These are phyloP conservation scores for Yamagishiella unicocca DNA, from an alignment of 139 green algal species.

Conservation along the genomic window DNA sequence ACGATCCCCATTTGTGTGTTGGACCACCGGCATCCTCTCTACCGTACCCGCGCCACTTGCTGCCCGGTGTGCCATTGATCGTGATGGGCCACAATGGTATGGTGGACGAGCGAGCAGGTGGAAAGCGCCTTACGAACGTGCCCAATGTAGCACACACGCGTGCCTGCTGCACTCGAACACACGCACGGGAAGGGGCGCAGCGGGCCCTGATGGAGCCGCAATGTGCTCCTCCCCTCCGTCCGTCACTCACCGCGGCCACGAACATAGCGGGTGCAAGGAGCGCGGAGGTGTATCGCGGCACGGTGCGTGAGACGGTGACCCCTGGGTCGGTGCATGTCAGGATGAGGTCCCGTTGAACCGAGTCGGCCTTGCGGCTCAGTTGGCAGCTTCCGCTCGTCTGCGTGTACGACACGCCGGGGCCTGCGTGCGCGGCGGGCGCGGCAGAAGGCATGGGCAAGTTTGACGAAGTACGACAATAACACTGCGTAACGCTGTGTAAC, in stretches of 20 bases:
- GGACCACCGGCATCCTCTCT: too few species aligned
- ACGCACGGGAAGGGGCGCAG: too few species aligned
- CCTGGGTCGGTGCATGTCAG: conserved; percentile 12
- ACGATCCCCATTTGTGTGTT: too few species aligned
- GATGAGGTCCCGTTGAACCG: conserved; percentile 6
- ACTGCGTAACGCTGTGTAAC: neutral
- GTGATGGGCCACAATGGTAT: too few species aligned
- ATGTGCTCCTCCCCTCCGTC: neutral
- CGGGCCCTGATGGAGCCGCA: too few species aligned
- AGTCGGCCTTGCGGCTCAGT: neutral
- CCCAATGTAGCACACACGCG: too few species aligned
- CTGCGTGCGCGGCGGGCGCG: neutral
- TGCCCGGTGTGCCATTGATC: too few species aligned
- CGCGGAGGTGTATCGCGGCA: conserved; percentile 26
- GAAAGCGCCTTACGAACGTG: too few species aligned
- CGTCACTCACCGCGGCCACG: neutral
- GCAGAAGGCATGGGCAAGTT: too few species aligned
- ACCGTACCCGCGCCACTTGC: too few species aligned
- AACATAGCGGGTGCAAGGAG: neutral
- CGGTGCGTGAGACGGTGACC: neutral
- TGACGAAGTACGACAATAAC: neutral
- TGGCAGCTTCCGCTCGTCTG: neutral
- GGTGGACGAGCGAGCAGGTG: neutral
- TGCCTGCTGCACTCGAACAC: too few species aligned
- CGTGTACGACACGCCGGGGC: neutral